Evolutionary conservation across 345 rosid species (phyloP).

Genomic region (Eutrema japonicum): DNA sequence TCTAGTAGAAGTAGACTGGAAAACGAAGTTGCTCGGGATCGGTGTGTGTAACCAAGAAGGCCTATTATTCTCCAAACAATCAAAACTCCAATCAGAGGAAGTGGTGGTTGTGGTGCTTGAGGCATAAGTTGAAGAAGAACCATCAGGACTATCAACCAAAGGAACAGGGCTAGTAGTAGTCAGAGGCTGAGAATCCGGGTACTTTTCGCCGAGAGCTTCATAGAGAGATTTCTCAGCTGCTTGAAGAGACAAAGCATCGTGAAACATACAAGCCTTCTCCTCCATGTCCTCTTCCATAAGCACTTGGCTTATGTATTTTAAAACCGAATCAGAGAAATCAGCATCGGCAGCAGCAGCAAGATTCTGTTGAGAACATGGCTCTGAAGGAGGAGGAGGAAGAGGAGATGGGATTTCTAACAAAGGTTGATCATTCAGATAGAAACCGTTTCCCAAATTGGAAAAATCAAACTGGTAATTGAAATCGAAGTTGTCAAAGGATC

Average conservation of each 20-base stretch:
- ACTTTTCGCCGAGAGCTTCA: slow-evolving; percentile 62
- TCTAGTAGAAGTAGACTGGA: slow-evolving; percentile 48
- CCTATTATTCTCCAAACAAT: slow-evolving; percentile 46
- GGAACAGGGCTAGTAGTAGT: slow-evolving; percentile 44
- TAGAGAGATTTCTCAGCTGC: slow-evolving; percentile 75
- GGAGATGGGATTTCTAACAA: slow-evolving; percentile 38
- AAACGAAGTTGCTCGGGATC: slow-evolving; percentile 49
- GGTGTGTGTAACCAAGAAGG: slow-evolving; percentile 44
- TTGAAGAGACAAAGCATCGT: slow-evolving; percentile 70
- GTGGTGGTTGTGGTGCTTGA: slow-evolving; percentile 40
- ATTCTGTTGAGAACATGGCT: slow-evolving; percentile 39
- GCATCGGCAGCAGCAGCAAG: slow-evolving; percentile 44
- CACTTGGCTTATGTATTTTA: slow-evolving; percentile 67
- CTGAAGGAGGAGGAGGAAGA: slow-evolving; percentile 26
- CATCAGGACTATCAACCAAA: slow-evolving; percentile 42
- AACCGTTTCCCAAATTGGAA: slow-evolving; percentile 41
- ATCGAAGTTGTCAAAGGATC: slow-evolving; percentile 37
- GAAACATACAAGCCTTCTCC: slow-evolving; percentile 61
- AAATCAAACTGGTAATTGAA: slow-evolving; percentile 35
- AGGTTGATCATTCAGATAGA: slow-evolving; percentile 41
- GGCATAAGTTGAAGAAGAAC: slow-evolving; percentile 44
- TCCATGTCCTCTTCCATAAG: slow-evolving; percentile 82
- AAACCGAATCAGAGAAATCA: slow-evolving; percentile 61
- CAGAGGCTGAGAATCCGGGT: slow-evolving; percentile 49
- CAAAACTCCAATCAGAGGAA: slow-evolving; percentile 55